Evolutionary conservation across 768 basidiomycete genomes (phyloP).

Genomic region (Tulasnella sp.): DNA sequence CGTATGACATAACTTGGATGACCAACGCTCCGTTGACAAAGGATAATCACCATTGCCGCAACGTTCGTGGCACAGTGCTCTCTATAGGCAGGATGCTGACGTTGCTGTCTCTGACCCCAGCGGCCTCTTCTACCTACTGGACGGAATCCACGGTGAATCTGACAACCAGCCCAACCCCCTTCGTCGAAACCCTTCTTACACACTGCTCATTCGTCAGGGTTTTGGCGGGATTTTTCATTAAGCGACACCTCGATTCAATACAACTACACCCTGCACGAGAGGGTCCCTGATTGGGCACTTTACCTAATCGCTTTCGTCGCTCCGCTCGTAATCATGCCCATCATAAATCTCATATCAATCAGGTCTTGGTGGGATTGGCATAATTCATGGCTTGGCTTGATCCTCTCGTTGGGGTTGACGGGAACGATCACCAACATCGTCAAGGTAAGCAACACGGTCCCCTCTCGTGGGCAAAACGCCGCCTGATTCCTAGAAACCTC

Average conservation of each 20-base stretch:
- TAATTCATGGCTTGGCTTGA: constrained; percentile 44
- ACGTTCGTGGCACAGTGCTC: not conserved
- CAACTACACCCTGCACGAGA: constrained; percentile 69
- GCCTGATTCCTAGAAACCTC: not conserved
- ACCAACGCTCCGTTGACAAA: too few species aligned
- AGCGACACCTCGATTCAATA: constrained; percentile 52
- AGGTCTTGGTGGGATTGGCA: constrained; percentile 91
- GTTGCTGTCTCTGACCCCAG: constrained; percentile 37
- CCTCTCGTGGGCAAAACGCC: not conserved
- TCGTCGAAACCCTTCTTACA: not conserved
- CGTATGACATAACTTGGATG: too few species aligned
- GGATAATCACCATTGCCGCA: too few species aligned
- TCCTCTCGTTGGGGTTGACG: constrained; percentile 69
- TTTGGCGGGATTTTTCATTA: constrained; percentile 72
- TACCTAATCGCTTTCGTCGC: constrained; percentile 50
- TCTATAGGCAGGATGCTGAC: not conserved
- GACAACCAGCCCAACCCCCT: not conserved
- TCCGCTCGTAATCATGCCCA: constrained; percentile 63
- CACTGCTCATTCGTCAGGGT: constrained; percentile 33
- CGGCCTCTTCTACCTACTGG: constrained; percentile 56
- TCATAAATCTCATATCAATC: constrained; percentile 66
- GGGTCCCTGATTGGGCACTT: constrained; percentile 53
- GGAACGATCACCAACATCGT: constrained; percentile 78
- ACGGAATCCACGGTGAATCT: constrained; percentile 52
- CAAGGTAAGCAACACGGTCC: constrained; percentile 55